A percentile compares a stretch with the other conserved stretches of the same genome.
Evolutionary conservation across 2,329 filamentous ascomycete genomes (phyloP).

Genomic region (Rhinocladiella similis): DNA sequence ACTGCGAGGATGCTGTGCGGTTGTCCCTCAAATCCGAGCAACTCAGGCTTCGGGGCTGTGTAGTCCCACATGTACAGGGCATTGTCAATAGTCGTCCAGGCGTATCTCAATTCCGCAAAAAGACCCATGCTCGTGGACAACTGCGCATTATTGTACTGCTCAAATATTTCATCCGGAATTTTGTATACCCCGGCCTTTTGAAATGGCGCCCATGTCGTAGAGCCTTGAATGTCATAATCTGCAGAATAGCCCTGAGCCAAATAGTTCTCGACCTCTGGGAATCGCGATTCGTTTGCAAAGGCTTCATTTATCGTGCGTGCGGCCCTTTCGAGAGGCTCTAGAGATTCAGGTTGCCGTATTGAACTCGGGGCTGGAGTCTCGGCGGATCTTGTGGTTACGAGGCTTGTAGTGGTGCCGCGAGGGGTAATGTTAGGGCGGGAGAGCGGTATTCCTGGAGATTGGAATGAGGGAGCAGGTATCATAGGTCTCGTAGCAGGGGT

Average conservation of each 20-base stretch:
- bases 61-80: slow-evolving; percentile 98
- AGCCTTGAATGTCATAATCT: slow-evolving; percentile 77
- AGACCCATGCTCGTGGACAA: slow-evolving; percentile 92
- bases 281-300: slow-evolving; percentile 71
- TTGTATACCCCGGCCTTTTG: slow-evolving; percentile 82
- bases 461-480: slow-evolving; percentile 40
- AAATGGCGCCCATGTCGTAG: slow-evolving; percentile 79
- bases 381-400: slow-evolving; percentile 10
- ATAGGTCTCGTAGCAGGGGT: slow-evolving; percentile 40
- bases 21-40: slow-evolving; percentile 90
- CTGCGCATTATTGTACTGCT: slow-evolving; percentile 85
- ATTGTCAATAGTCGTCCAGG: slow-evolving; percentile 95
- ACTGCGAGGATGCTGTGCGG: slow-evolving; percentile 87
- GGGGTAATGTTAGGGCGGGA: slow-evolving; percentile 23
- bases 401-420: slow-evolving; percentile 5
- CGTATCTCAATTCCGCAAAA: slow-evolving; percentile 91
- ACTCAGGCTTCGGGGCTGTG: slow-evolving; percentile 83
- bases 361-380: slow-evolving; percentile 16
- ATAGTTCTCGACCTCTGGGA: slow-evolving; percentile 86
- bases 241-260: slow-evolving; percentile 88
- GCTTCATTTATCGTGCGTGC: slow-evolving; percentile 80
- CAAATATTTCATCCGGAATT: slow-evolving; percentile 88
- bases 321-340: slow-evolving; percentile 75
- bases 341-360: slow-evolving; percentile 39
- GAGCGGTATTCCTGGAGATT: slow-evolving; percentile 28